Base-by-base conservation (phyloP, 2,329 filamentous ascomycete species). In the Stagonosporopsis cucurbitacearum region DNA sequence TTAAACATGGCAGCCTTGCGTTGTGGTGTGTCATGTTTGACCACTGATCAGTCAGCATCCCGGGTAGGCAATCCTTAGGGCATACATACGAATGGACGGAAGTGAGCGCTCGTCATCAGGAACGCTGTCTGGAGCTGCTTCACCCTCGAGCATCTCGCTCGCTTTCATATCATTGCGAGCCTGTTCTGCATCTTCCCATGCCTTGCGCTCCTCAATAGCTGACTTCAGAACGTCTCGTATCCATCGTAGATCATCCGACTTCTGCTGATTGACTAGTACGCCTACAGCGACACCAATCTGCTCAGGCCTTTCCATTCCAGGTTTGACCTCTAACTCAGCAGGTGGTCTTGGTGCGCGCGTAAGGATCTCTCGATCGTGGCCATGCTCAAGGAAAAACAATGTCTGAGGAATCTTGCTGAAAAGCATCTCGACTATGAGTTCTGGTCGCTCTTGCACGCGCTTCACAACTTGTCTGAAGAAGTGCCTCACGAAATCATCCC, bases 391-490 rank as follows among this genome's bases (percentile, higher is more conserved):
- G 71, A 92, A 98, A 75, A 90, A 91, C 0, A 92, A 84, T 0
- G 91, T 96, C 41, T 85, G 84, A 47, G 87, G 88, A 54, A 92
- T 89, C 75, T 99, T 99, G 74, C 91, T 96, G 76, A 99, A 99
- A 13, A 99, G 81, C 82, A 99, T 86, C 76, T 99, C 95, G 0
- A 96, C 88, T 45, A 96, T 84, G 36, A 97, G 80, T 59, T 94
- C 91, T 0, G 92, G 92, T 39, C 92, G 85, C 64, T 96, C 87
- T 58, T 95, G 85, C 1, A 98, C 83, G 77, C 95, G 96, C 69
- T 90, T 92, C 50, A 91, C 83, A 61, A 94, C 89, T 68, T 88
- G 89, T 64, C 88, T 87, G 62, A 97, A 84, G 35, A 98, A 83
- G 67, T 97, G 93, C 73, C 88, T 89, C 4, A 91, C 85, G 32